A percentile compares a stretch with the other conserved stretches of the same genome.
Evolutionary conservation across 768 basidiomycete genomes (phyloP).

Genomic region (Lactarius sp.): DNA sequence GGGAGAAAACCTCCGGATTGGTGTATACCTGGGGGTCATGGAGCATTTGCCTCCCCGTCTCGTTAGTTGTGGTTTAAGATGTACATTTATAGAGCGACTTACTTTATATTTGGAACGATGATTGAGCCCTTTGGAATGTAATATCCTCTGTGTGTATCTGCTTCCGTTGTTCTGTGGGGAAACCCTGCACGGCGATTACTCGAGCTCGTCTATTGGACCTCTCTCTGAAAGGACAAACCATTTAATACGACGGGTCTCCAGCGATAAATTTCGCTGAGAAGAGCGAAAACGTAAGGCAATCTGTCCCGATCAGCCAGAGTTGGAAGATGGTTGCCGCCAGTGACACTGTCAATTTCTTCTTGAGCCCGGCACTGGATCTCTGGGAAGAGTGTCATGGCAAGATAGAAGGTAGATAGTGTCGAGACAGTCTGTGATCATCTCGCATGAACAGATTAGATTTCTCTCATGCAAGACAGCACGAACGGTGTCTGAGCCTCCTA

Average conservation of each 20-base stretch:
- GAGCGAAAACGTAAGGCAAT: constrained; percentile 29
- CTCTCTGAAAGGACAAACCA: constrained; percentile 11
- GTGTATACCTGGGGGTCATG: constrained; percentile 30
- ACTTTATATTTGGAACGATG: constrained; percentile 34
- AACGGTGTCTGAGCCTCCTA: constrained; percentile 25
- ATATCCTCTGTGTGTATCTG: constrained; percentile 32
- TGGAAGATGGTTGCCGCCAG: constrained; percentile 22
- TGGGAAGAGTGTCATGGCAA: constrained; percentile 29
- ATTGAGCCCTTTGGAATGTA: constrained; percentile 30
- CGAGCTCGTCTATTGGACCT: not conserved
- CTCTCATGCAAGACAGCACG: not conserved
- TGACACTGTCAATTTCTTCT: constrained; percentile 29
- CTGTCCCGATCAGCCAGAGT: constrained; percentile 23
- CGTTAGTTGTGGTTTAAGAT: not conserved
- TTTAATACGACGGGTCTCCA: constrained; percentile 31
- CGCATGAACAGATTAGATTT: not conserved
- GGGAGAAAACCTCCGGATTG: constrained; percentile 28
- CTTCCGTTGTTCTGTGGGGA: constrained; percentile 29
- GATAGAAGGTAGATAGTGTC: constrained; percentile 24
- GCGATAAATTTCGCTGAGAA: constrained; percentile 29
- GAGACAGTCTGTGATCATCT: constrained; percentile 25
- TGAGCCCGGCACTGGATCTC: constrained; percentile 29
- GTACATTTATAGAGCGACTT: constrained; percentile 6
- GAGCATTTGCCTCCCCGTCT: constrained; percentile 29
- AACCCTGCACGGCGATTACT: constrained; percentile 11